Evolutionary conservation across 1,284 basidiomycete genomes (phyloP).

Genomic region (Apiotrichum gamsii): DNA sequence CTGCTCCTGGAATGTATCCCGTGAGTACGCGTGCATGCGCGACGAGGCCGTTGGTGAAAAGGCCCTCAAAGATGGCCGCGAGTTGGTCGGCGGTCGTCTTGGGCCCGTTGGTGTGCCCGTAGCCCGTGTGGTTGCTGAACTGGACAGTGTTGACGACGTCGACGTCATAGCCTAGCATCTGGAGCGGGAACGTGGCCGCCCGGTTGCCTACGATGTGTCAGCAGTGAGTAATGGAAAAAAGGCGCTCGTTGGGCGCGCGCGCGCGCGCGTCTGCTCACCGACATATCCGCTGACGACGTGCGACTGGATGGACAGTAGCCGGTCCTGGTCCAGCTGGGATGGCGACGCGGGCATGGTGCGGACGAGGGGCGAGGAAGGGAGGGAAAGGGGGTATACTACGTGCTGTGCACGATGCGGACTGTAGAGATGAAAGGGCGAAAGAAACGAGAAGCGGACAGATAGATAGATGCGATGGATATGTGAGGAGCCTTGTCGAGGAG

Average conservation of each 20-base stretch:
- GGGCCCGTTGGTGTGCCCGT: slow-evolving; percentile 66
- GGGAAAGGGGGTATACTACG: too few species aligned
- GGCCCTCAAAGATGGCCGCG: slow-evolving; percentile 57
- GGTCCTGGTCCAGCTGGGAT: slow-evolving; percentile 24
- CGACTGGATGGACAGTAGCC: slow-evolving; percentile 65
- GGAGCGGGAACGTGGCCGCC: slow-evolving; percentile 89
- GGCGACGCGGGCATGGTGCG: not conserved
- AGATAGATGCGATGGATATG: too few species aligned
- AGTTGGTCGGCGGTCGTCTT: slow-evolving; percentile 67
- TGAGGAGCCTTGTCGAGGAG: too few species aligned
- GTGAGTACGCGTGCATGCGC: slow-evolving; percentile 63
- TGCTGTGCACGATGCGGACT: too few species aligned
- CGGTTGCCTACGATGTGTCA: slow-evolving; percentile 51
- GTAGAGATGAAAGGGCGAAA: too few species aligned
- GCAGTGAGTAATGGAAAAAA: too few species aligned
- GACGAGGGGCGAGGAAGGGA: too few species aligned
- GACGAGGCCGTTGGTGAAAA: slow-evolving; percentile 65
- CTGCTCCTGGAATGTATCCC: slow-evolving; percentile 85
- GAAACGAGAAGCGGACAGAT: too few species aligned
- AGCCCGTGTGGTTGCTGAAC: slow-evolving; percentile 85
- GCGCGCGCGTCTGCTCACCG: too few species aligned
- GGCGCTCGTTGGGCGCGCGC: too few species aligned
- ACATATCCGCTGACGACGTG: slow-evolving; percentile 95
- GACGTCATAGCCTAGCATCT: slow-evolving; percentile 91
- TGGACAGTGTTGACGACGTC: slow-evolving; percentile 93